A percentile compares a stretch with the other conserved stretches of the same genome.
These are phyloP conservation scores for Xylariaceae sp. DNA, from an alignment of 2,329 filamentous ascomycete species.

Conservation along the genomic window DNA sequence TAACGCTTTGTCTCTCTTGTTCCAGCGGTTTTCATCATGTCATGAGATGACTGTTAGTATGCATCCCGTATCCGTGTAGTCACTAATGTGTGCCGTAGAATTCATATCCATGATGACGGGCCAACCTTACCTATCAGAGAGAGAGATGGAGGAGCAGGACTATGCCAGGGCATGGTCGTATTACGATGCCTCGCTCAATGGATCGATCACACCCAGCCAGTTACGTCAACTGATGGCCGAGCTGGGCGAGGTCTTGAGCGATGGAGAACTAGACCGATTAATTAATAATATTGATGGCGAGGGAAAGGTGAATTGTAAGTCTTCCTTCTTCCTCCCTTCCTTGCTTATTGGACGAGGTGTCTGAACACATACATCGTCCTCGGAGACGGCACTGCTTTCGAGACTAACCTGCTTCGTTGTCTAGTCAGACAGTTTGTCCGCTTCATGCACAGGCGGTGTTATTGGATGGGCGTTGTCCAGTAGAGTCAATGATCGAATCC, in stretches of 20 bases:
- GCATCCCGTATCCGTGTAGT: background rate
- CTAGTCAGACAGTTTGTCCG: background rate
- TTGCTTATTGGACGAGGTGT: background rate
- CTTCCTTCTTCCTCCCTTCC: constrained; percentile 23
- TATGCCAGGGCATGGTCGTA: constrained; percentile 34
- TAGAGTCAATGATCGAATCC: no score
- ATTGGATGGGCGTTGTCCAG: background rate
- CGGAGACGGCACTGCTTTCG: background rate
- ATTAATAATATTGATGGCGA: constrained; percentile 34
- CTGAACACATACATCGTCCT: background rate
- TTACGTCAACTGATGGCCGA: constrained; percentile 33
- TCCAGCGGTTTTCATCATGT: background rate
- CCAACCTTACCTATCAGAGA: constrained; percentile 29
- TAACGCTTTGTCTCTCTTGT: background rate
- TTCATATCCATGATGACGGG: constrained; percentile 42
- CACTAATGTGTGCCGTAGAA: constrained; percentile 26
- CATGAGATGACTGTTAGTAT: background rate
- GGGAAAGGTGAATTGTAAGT: constrained; percentile 35
- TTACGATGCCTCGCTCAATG: constrained; percentile 32
- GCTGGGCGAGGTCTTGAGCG: constrained; percentile 33
- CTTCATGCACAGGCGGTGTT: background rate
- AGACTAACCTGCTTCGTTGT: background rate
- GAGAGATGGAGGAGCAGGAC: constrained; percentile 27
- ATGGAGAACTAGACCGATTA: constrained; percentile 32
- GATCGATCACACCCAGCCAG: constrained; percentile 33